Base-by-base conservation (phyloP, 805 yeast genomes). In the Nakazawaea holstii region DNA sequence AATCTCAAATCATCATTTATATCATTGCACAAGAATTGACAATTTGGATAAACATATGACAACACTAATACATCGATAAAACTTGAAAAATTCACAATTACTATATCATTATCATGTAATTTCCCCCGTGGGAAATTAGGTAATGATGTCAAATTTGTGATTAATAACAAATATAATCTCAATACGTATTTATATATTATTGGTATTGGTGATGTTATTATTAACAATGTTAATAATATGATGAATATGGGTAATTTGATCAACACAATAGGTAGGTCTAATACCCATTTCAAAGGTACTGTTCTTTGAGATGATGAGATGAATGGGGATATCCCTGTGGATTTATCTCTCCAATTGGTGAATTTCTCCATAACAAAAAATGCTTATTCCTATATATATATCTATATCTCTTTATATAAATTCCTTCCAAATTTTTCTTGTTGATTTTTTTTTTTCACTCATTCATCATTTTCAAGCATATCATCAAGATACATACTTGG, bases 291-390 rank as follows among this genome's bases (percentile, higher is more conserved):
- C n/a, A n/a, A 20, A 20, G 24, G 24, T n/a, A n/a, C n/a, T n/a
- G n/a, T n/a, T n/a, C n/a, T n/a, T n/a, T n/a, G n/a, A n/a, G n/a
- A n/a, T n/a, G n/a, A n/a, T n/a, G n/a, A n/a, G n/a, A 85, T 69
- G 55, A 88, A 89, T 2, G 97, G 97, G 0, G 95, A 83, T 32
- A 90, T 86, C n/a, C 97, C 97, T 1, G 97, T 90, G 4, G 92
- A 94, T 52, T 82, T 86, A 60, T 89, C 97, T 64, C 96, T 76
- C 83, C 87, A 89, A 51, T 76, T 75, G 26, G 94, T 81, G 66
- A 79, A 90, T 65, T 86, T 84, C 66, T 87, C 95, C 96, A 90
- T 85, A 9, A 17, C 15, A 30, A 39, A 4, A 39, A 11, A 15
- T 6, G 27, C 10, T 20, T 20, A 20, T 20, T 20, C 24, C 24